A percentile compares a stretch with the other conserved stretches of the same genome.
phyloP scores from a whole-genome alignment of 2,329 filamentous ascomycete species.

The Diplodia sapinea region DNA sequence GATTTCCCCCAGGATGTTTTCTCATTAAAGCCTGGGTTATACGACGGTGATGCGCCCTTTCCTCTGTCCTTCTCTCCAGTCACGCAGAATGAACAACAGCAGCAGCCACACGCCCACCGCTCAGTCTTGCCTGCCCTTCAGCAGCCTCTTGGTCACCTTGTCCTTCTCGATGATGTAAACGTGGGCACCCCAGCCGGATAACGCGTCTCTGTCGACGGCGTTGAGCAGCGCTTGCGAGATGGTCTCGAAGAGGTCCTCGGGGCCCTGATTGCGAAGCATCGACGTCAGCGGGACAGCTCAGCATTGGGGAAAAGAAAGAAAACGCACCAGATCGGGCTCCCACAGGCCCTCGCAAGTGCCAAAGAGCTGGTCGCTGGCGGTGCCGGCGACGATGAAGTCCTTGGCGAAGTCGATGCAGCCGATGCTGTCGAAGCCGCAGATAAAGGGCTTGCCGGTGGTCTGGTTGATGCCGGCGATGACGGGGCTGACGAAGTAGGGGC shows the following conservation, averaged over 20 bases:
- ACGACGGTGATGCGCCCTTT: conserved; percentile 3
- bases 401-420: conserved; percentile 99
- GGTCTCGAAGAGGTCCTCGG: conserved; percentile 97
- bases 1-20: background rate
- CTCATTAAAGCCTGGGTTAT: conserved; percentile 12
- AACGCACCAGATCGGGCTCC: conserved; percentile 91
- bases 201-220: conserved; percentile 92
- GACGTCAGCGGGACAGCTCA: conserved; percentile 30
- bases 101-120: conserved; percentile 2
- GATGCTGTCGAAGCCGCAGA: conserved; percentile 98
- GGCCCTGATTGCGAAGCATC: conserved; percentile 61
- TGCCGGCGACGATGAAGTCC: conserved; percentile 98
- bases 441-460: conserved; percentile 93
- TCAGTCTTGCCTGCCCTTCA: conserved; percentile 93
- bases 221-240: conserved; percentile 95
- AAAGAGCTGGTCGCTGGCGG: conserved; percentile 95
- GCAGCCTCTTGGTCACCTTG: conserved; percentile 97
- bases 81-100: background rate
- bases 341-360: conserved; percentile 98
- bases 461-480: conserved; percentile 95
- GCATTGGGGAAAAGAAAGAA: background rate
- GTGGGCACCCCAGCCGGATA: conserved; percentile 97
- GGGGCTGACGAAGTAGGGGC: conserved; percentile 93
- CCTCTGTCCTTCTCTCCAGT: background rate
- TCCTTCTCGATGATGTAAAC: conserved; percentile 99